phyloP scores from a whole-genome alignment of 345 rosid species.

The Combretum micranthum region DNA sequence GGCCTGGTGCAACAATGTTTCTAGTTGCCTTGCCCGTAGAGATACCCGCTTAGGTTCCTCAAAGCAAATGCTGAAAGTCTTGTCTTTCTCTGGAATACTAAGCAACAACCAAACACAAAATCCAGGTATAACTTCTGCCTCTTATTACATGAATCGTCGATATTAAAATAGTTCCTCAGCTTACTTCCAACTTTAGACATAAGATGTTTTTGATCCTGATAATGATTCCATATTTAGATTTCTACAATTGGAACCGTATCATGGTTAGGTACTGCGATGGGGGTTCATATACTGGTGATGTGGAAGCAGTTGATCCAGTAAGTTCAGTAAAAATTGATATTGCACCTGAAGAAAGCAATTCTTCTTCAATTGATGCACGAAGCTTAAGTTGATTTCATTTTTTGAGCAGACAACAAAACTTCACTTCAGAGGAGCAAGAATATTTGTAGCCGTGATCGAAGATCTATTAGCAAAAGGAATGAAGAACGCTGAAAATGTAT shows the following conservation, averaged over 20 bases:
- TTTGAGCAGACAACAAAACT: conserved; percentile 76
- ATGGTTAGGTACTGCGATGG: conserved; percentile 95
- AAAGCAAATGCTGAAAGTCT: conserved; percentile 38
- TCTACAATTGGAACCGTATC: conserved; percentile 82
- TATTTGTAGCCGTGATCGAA: conserved; percentile 65
- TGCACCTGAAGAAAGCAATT: neutral
- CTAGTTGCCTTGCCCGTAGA: conserved; percentile 49
- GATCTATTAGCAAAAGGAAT: conserved; percentile 74
- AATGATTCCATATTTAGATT: conserved; percentile 34
- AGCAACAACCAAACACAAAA: conserved; percentile 42
- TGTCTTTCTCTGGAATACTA: conserved; percentile 73
- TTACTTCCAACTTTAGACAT: neutral
- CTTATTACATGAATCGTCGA: neutral
- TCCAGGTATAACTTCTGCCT: conserved; percentile 42
- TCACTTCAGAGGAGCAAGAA: conserved; percentile 88
- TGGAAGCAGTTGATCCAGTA: conserved; percentile 58
- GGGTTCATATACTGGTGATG: conserved; percentile 80
- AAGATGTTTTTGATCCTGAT: neutral
- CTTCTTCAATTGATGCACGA: neutral
- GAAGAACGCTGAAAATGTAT: conserved; percentile 81
- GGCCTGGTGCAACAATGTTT: conserved; percentile 77
- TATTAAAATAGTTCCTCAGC: neutral
- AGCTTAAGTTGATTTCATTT: conserved; percentile 12
- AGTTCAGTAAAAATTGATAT: conserved; percentile 16
- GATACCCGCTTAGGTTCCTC: conserved; percentile 69